Conservation (phyloP, 768 basidiomycete species). For the Rhizopogon vesiculosus region DNA sequence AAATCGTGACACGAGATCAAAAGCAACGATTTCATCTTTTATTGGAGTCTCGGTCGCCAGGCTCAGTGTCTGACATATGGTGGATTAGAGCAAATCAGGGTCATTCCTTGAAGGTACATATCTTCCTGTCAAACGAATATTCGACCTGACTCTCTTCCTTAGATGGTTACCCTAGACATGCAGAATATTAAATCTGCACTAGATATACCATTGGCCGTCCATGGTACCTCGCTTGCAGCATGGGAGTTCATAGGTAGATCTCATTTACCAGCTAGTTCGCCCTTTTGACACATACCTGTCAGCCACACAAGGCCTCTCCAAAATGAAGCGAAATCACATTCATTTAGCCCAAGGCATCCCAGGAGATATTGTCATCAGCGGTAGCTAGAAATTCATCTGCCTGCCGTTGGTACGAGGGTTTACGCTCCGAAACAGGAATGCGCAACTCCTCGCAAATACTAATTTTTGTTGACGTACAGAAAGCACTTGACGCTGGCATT, state of each 20-base stretch:
- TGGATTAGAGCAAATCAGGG: conserved; percentile 92
- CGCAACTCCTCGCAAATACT: conserved; percentile 72
- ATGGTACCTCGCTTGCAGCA: conserved; percentile 67
- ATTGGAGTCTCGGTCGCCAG: conserved; percentile 40
- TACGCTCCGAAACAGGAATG: conserved; percentile 54
- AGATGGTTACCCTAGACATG: conserved; percentile 71
- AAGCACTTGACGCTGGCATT: conserved; percentile 63
- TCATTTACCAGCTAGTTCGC: not conserved
- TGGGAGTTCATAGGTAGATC: conserved; percentile 68
- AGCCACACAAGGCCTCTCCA: conserved; percentile 73
- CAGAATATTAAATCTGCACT: conserved; percentile 48
- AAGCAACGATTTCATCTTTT: conserved; percentile 64
- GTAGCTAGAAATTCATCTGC: conserved; percentile 37
- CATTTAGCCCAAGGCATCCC: conserved; percentile 82
- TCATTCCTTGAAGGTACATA: conserved; percentile 71
- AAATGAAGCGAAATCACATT: conserved; percentile 88
- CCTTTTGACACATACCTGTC: not conserved
- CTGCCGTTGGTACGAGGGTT: not conserved
- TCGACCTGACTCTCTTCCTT: not conserved
- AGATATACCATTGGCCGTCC: conserved; percentile 78
- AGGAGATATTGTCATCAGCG: conserved; percentile 67
- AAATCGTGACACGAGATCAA: conserved; percentile 60
- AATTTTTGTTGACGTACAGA: conserved; percentile 75
- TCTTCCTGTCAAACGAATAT: not conserved
- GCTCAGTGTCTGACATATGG: conserved; percentile 44